Evolutionary conservation across 345 rosid species (phyloP), one percentile per base, ranked within the genome.

Genomic region (Xanthoceras sorbifolium): DNA sequence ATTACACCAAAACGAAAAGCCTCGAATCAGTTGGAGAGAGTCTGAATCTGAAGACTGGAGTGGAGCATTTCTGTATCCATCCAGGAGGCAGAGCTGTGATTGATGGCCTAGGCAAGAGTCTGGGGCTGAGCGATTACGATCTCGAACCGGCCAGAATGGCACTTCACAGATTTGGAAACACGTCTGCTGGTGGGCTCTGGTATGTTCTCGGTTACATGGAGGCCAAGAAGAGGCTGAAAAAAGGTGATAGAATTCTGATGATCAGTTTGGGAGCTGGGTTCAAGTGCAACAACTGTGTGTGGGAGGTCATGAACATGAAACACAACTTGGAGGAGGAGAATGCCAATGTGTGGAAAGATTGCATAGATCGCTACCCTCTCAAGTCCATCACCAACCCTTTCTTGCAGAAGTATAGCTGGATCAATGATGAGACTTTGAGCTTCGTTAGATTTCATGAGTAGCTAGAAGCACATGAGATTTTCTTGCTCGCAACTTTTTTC

Each of bases 71-170:
- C 75, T 94, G 98, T 50, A 85, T 92, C 29, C 97, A 94, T 83
- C 91, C 97, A 0, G 98, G 97, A 0, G 97, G 98, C 20, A 92
- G 87, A 82, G 98, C 98, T 0, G 96, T 92, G 57, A 84, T 93
- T 15, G 92, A 93, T 67, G 94, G 90, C 1, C 85, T 90, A 0
- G 98, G 94, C 0, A 76, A 76, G 76, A 85, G 83, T 40, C 83
- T 92, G 25, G 87, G 78, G 72, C 84, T 93, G 23, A 64, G 54
- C 25, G 92, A 90, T 42, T 82, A 82, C 18, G 97, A 93, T 40
- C 74, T 90, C 1, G 97, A 93, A 81, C 98, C 98, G 6, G 76
- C 98, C 8, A 81, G 91, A 79, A 93, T 93, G 98, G 84, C 98
- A 1, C 87, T 93, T 32, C 91, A 91, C 79, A 78, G 97, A 55